These are phyloP conservation scores for Skeletonema marinoi DNA, from an alignment of 108 stramenopile species.

Conservation along the genomic window DNA sequence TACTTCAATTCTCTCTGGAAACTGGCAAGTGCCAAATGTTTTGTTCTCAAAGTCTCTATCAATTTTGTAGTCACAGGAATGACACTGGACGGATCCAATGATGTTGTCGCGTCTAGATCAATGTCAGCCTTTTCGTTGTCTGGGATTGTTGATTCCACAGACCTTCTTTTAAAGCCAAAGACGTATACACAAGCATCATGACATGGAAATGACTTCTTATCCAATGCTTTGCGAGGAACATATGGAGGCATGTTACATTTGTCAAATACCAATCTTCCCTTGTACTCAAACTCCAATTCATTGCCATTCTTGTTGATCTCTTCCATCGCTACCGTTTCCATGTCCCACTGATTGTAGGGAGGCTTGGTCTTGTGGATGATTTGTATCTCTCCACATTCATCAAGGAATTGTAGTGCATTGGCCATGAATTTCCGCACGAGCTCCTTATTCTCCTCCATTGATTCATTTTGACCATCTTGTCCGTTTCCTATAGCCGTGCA, in stretches of 20 bases:
- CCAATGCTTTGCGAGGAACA: conserved; percentile 83
- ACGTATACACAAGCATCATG: conserved; percentile 90
- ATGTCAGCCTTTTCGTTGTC: not conserved
- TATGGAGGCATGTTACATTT: conserved; percentile 72
- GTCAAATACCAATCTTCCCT: conserved; percentile 84
- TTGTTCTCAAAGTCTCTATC: conserved; percentile 10
- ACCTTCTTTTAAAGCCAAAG: conserved; percentile 53
- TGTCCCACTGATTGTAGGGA: conserved; percentile 88
- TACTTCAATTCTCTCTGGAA: not conserved
- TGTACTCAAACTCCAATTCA: conserved; percentile 26
- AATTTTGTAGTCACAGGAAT: conserved; percentile 14
- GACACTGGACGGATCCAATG: not conserved
- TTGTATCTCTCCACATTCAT: conserved; percentile 68
- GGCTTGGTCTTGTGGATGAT: conserved; percentile 92
- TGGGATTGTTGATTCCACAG: not conserved
- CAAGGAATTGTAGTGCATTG: conserved; percentile 43
- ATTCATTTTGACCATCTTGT: conserved; percentile 90
- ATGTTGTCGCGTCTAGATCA: not conserved
- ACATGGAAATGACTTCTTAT: conserved; percentile 86
- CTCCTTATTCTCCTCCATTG: conserved; percentile 83
- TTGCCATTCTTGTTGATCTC: not conserved
- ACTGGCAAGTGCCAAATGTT: conserved; percentile 6
- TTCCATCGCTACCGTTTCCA: conserved; percentile 63
- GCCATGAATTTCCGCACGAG: conserved; percentile 67
- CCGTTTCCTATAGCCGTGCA: conserved; percentile 81